A percentile compares a stretch with the other conserved stretches of the same genome.
These are phyloP conservation scores for Suillus subaureus DNA, from an alignment of 768 basidiomycete species.

Conservation along the genomic window DNA sequence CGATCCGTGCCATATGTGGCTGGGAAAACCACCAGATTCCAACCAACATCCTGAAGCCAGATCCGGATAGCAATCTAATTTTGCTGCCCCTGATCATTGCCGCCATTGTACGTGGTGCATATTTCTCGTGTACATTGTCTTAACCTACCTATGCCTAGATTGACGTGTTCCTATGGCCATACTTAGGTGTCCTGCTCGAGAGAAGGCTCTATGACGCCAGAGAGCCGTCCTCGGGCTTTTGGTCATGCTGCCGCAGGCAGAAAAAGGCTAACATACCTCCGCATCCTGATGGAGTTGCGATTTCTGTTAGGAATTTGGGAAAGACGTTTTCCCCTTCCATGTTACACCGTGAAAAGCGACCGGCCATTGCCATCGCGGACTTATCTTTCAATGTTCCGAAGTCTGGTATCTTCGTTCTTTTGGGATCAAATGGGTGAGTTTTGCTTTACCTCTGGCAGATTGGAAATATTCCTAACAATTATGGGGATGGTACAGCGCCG, in stretches of 20 bases:
- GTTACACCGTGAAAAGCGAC: slow-evolving; percentile 47
- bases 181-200: slow-evolving; percentile 61
- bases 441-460: not conserved
- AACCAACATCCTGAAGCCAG: slow-evolving; percentile 55
- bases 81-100: slow-evolving; percentile 64
- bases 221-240: slow-evolving; percentile 34
- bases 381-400: slow-evolving; percentile 72
- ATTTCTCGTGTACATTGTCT: not conserved
- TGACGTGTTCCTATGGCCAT: slow-evolving; percentile 75
- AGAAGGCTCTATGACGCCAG: slow-evolving; percentile 60
- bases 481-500: slow-evolving; percentile 49
- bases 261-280: slow-evolving; percentile 21
- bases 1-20: slow-evolving; percentile 64
- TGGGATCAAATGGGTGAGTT: slow-evolving; percentile 69
- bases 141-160: slow-evolving; percentile 43
- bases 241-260: slow-evolving; percentile 23
- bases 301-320: slow-evolving; percentile 60
- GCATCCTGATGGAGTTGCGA: slow-evolving; percentile 48
- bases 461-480: not conserved
- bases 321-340: slow-evolving; percentile 58
- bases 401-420: slow-evolving; percentile 73
- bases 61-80: slow-evolving; percentile 59
- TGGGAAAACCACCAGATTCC: slow-evolving; percentile 62
- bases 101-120: slow-evolving; percentile 51
- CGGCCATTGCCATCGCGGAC: slow-evolving; percentile 64